Percentiles rank a stretch among this genome's conserved stretches.
Conservation (phyloP, 148 eudicot genomes). For the Persicaria maculosa region DNA sequence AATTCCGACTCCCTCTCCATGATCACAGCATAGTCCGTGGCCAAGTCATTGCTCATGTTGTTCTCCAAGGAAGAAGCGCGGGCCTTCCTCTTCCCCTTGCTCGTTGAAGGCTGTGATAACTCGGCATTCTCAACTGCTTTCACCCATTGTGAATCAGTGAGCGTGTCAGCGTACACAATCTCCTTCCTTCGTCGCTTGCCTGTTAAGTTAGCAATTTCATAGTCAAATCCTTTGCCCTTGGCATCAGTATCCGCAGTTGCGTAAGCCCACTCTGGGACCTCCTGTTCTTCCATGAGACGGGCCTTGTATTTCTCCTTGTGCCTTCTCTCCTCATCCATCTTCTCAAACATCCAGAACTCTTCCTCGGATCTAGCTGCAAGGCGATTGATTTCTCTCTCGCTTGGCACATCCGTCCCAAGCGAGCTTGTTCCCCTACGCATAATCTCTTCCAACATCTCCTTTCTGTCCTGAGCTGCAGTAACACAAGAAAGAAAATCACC, state of each 20-base stretch:
- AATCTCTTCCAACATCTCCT: constrained; percentile 88
- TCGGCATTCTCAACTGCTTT: constrained; percentile 81
- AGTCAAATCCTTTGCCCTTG: constrained; percentile 70
- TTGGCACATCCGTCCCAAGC: constrained; percentile 87
- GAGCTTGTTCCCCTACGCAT: constrained; percentile 96
- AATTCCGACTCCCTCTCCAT: constrained; percentile 28
- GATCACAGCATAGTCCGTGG: constrained; percentile 15
- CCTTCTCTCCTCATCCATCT: constrained; percentile 94
- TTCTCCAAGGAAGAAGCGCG: constrained; percentile 17
- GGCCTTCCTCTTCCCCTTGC: constrained; percentile 45
- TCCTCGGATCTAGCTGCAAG: constrained; percentile 93
- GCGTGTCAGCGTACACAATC: constrained; percentile 69
- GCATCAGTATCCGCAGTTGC: constrained; percentile 42
- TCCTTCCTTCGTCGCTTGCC: constrained; percentile 91
- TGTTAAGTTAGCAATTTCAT: constrained; percentile 47
- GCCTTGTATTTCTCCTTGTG: constrained; percentile 65
- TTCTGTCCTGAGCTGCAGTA: constrained; percentile 90
- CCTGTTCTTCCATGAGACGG: constrained; percentile 90
- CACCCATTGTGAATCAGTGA: constrained; percentile 63
- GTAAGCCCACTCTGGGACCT: constrained; percentile 96
- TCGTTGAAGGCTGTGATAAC: constrained; percentile 15
- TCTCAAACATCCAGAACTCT: constrained; percentile 93
- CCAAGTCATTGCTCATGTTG: constrained; percentile 15
- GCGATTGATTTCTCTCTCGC: constrained; percentile 94
- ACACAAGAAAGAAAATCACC: constrained; percentile 12